phyloP scores from a whole-genome alignment of 345 rosid species.

The Capsella bursapastoris region DNA sequence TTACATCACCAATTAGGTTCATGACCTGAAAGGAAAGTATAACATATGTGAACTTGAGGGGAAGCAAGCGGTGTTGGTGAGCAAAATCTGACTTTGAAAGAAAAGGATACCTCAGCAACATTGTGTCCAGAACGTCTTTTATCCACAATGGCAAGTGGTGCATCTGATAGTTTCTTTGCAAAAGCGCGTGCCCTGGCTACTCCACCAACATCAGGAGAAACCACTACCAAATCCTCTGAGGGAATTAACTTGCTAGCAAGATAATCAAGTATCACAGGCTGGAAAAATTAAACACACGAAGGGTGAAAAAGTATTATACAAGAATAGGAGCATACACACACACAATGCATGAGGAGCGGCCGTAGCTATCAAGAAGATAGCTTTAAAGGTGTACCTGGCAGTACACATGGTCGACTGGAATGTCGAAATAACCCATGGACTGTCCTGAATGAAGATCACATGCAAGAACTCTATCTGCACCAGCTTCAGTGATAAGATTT shows the following conservation, averaged over 20 bases:
- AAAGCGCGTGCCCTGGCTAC: conserved; percentile 98
- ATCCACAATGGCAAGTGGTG: conserved; percentile 97
- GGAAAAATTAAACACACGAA: background rate
- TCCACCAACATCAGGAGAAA: conserved; percentile 99
- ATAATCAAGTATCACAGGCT: conserved; percentile 98
- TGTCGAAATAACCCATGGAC: conserved; percentile 98
- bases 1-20: conserved; percentile 96
- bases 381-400: conserved; percentile 64
- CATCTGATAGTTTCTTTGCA: conserved; percentile 92
- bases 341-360: background rate
- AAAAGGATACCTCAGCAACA: conserved; percentile 80
- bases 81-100: conserved; percentile 22
- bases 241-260: conserved; percentile 91
- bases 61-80: conserved; percentile 15
- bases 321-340: background rate
- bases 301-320: conserved; percentile 5
- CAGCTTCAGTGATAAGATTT: conserved; percentile 93
- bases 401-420: conserved; percentile 92
- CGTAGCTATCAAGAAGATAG: conserved; percentile 11
- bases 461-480: conserved; percentile 94
- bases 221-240: conserved; percentile 87
- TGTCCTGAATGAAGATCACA: conserved; percentile 99
- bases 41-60: conserved; percentile 1
- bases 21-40: conserved; percentile 63
- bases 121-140: conserved; percentile 98